Base-by-base conservation (phyloP, 208 protist species). In the Acanthamoeba castellanii region DNA sequence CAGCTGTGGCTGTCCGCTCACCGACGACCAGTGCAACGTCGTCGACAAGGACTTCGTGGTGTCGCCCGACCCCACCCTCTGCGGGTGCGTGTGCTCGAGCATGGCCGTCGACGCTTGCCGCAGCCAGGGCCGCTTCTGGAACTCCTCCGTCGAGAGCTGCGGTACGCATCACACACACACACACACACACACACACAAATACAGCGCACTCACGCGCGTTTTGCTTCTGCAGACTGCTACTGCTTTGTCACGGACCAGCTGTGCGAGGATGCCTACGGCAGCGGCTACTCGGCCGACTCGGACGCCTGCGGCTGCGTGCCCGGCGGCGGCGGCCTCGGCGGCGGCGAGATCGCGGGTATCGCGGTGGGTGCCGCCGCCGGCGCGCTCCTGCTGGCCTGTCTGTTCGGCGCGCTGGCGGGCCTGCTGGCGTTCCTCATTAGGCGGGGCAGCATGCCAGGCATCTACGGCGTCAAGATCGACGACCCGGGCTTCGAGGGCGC, bases 381-480 rank as follows among this genome's bases (percentile, higher is more conserved):
- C 52, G 82, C 82, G 55, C 18, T 30, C 6, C 32, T 89, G 45
- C 82, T 89, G 34, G 45, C 82, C 8, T 89, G 45, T 37, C 55
- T 57, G 52, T 89, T 57, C 82, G 82, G 37, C 11, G 30, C 45
- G 30, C 82, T 89, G 45, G 82, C 82, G n/a, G 82, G 45, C 47
- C 82, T 89, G 25, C 82, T 89, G 82, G 82, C 82, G 16, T 89
- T 32, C 82, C 55, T 89, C 30, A 89, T 89, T 42, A 27, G 82
- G 52, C 45, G 82, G 37, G 82, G 82, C 45, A 34, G 45, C 52
- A 89, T 89, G 30, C 45, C 82, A 11, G 82, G 82, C 45, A 89
- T 89, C 47, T 89, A 89, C 27, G 82, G 82, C 27, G 82, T 89
- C 45, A 89, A 89, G 82, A 89, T 89, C 30, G 82, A 89, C 55